Evolutionary conservation across 345 rosid species (phyloP), one percentile per base, ranked within the genome.

Genomic region (Pistacia atlantica): DNA sequence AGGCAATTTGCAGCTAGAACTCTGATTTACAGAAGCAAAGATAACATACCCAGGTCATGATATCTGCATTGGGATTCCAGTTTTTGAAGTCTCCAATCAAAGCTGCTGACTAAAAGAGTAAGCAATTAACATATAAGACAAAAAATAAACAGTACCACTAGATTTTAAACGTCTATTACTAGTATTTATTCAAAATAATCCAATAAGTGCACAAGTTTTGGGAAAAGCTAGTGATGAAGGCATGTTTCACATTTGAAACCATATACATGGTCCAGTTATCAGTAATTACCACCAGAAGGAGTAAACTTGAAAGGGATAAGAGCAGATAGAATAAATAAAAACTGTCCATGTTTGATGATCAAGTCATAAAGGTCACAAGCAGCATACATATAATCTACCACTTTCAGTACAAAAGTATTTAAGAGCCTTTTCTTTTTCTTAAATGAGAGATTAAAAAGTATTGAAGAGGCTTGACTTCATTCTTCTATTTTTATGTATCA

Each of bases 51-150:
- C 55, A 87, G 71, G 84, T 81, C 98, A 95, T 90, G 67, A 89
- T 85, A 84, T 93, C 93, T 79, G 98, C 90, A 77, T 89, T 89
- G 8, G 25, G 87, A 80, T 93, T 85, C 99, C 98, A 95, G 80
- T 89, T 92, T 85, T 95, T 95, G 76, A 95, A 95, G 85, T 95
- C 99, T 80, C 99, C 99, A 73, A 95, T 90, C 82, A 95, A 77
- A 58, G 99, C 87, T 63, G 98, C 99, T 82, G 88, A 89, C 99
- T 95, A 92, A 59, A 83, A 54, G 77, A 57, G 38, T 42, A 74
- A 60, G 69, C 57, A 17, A 57, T 75, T 75, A 81, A 67, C 45
- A 71, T 77, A 61, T 61, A 38, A 38, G 7, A 38, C 4, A 38
- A 38, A 38, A 38, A 20, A 57, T 51, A 31, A 49, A 67, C 42